These are phyloP conservation scores for Cordyceps cateniannulata DNA, from an alignment of 2,329 filamentous ascomycete genomes.

Conservation along the genomic window DNA sequence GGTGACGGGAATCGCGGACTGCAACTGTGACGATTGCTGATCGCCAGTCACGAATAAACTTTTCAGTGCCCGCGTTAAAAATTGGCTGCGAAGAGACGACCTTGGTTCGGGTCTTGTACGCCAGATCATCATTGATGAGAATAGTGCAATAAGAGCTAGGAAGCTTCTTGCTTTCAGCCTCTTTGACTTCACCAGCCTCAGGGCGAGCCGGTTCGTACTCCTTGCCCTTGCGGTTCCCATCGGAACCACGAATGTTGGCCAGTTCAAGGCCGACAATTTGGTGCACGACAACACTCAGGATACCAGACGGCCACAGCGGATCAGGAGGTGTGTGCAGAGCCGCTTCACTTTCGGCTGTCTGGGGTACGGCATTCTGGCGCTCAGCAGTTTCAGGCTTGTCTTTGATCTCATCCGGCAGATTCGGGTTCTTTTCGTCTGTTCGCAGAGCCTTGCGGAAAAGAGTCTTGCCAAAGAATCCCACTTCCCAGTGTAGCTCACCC, in stretches of 20 bases:
- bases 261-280: constrained; percentile 93
- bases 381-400: constrained; percentile 76
- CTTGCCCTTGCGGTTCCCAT: constrained; percentile 71
- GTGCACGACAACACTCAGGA: constrained; percentile 81
- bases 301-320: constrained; percentile 89
- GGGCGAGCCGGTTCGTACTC: constrained; percentile 86
- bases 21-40: constrained; percentile 80
- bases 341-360: constrained; percentile 68
- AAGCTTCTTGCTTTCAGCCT: constrained; percentile 72
- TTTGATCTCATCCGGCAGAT: constrained; percentile 65
- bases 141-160: constrained; percentile 95
- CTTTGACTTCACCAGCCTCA: constrained; percentile 74
- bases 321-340: constrained; percentile 88
- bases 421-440: constrained; percentile 79
- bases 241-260: constrained; percentile 81
- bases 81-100: constrained; percentile 92
- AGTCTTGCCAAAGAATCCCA: constrained; percentile 90
- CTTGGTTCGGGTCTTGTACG: constrained; percentile 93
- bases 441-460: constrained; percentile 77
- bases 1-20: constrained; percentile 80
- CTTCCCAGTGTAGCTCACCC: constrained; percentile 90
- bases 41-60: constrained; percentile 89
- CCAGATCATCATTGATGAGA: constrained; percentile 76
- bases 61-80: constrained; percentile 93
- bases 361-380: constrained; percentile 67